Base-by-base conservation (phyloP, 129 eudicot species). In the Artemisia annua region DNA sequence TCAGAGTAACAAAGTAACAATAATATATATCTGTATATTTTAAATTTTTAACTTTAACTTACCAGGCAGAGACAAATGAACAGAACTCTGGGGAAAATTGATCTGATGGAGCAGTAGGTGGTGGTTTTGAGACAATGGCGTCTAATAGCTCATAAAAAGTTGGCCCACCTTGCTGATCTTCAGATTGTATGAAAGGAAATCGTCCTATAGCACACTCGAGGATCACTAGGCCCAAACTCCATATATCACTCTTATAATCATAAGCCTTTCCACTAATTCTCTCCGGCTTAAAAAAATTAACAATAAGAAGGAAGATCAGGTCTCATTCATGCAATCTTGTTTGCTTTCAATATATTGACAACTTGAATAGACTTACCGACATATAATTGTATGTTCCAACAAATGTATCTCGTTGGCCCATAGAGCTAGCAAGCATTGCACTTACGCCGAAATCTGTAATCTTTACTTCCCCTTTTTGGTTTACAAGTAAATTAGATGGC, bases 71-170 rank as follows among this genome's bases (percentile, higher is more conserved):
- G 71, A 94, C 77, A 76, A 94, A 94, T 75, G 97, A 94, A 61
- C 98, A 94, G 76, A 94, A 94, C 81, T 94, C 98, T 8, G 97
- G 98, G 66, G 98, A 94, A 83, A 94, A 94, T 69, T 94, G 98
- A 84, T 94, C 98, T 54, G 92, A 56, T 64, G 98, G 98, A 70
- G 98, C 98, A 50, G 85, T 74, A 74, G 98, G 97, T 59, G 97
- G 92, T 44, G 98, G 96, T 62, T 86, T 84, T 74, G 89, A 75
- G 56, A 94, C 97, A 60, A 94, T 94, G 67, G 98, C 92, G 16
- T 90, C 92, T 81, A 94, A 74, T 68, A 94, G 97, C 78, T 94
- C 98, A 58, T 90, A 94, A 79, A 90, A 94, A 87, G 85, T 90
- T n/a, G 97, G 98, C 78, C 95, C 78, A 73, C 71, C 65, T 74